Conservation (phyloP, 805 yeast species). For the Wickerhamiella spandovensis region DNA sequence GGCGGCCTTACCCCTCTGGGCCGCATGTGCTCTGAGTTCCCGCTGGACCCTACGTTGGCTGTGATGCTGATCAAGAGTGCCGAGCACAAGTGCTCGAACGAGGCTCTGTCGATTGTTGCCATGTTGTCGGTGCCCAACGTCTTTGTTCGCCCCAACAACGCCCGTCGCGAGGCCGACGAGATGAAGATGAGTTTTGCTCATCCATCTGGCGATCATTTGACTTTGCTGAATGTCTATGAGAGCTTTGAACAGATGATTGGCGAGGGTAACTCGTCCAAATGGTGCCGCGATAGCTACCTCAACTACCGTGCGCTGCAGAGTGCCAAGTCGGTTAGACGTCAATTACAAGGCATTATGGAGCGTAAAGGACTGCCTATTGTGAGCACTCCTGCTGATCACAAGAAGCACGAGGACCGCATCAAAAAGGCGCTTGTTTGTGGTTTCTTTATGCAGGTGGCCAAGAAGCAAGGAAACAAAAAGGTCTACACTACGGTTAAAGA, state of each 20-base stretch:
- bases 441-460: slow-evolving; percentile 96
- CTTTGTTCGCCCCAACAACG: slow-evolving; percentile 85
- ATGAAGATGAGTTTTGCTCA: slow-evolving; percentile 79
- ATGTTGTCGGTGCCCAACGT: slow-evolving; percentile 85
- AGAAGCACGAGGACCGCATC: slow-evolving; percentile 58
- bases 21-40: slow-evolving; percentile 81
- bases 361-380: slow-evolving; percentile 59
- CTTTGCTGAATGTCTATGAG: slow-evolving; percentile 75
- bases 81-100: slow-evolving; percentile 76
- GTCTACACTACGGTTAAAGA: slow-evolving; percentile 90
- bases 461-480: slow-evolving; percentile 51
- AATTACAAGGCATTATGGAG: slow-evolving; percentile 72
- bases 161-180: slow-evolving; percentile 82
- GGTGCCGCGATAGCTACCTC: slow-evolving; percentile 88
- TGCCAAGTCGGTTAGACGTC: slow-evolving; percentile 79
- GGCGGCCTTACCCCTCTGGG: slow-evolving; percentile 87
- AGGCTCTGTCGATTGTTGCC: slow-evolving; percentile 77
- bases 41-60: slow-evolving; percentile 90
- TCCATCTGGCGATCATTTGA: slow-evolving; percentile 89
- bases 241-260: slow-evolving; percentile 40
- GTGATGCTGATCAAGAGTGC: slow-evolving; percentile 84
- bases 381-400: slow-evolving; percentile 54
- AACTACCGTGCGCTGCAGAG: slow-evolving; percentile 71
- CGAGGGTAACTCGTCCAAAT: slow-evolving; percentile 34
- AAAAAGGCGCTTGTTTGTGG: slow-evolving; percentile 84